A percentile compares a stretch with the other conserved stretches of the same genome.
phyloP scores from a whole-genome alignment of 345 rosid species.

The Rubroshorea leprosula region DNA sequence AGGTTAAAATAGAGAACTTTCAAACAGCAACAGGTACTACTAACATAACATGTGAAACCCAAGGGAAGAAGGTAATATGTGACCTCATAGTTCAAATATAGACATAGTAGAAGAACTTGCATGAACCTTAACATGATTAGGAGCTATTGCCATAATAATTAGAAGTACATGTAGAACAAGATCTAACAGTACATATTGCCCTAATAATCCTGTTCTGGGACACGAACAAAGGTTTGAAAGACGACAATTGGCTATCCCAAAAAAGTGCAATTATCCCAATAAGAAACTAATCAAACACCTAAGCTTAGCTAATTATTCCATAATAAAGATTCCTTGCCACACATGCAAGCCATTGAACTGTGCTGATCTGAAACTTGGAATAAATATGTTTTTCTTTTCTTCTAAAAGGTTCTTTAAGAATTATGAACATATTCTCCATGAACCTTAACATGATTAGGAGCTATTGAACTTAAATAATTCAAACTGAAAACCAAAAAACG shows the following conservation, averaged over 20 bases:
- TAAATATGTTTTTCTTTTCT: not conserved
- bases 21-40: not conserved
- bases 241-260: not conserved
- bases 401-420: not conserved
- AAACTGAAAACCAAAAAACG: no score
- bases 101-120: no score
- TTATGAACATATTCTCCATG: no score
- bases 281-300: not conserved
- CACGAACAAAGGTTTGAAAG: not conserved
- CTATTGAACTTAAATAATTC: no score
- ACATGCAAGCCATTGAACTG: slow-evolving; percentile 1
- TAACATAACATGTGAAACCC: not conserved
- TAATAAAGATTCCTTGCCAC: not conserved
- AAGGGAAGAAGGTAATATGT: not conserved
- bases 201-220: no score
- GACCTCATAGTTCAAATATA: no score
- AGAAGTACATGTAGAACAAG: no score
- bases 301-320: not conserved
- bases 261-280: not conserved
- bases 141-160: not conserved
- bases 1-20: not conserved
- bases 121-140: not conserved
- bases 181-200: no score
- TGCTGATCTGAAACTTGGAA: no score
- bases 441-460: not conserved